Conservation (phyloP, 2,329 filamentous ascomycete species). For the Trichoderma harzianum region DNA sequence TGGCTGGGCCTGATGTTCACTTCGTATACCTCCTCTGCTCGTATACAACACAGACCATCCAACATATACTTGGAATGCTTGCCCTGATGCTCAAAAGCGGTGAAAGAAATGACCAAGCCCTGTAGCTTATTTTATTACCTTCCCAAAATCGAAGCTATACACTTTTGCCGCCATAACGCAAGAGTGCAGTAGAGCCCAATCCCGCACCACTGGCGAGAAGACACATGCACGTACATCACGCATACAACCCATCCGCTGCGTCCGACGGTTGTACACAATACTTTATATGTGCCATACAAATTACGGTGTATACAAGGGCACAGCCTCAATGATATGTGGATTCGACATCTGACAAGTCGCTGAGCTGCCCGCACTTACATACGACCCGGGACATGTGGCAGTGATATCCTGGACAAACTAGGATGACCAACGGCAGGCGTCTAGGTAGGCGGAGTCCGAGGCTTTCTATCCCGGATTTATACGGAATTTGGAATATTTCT, state of each 20-base stretch:
- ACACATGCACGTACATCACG: neutral
- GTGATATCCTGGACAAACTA: neutral
- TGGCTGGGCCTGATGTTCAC: neutral
- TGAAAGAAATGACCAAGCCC: neutral
- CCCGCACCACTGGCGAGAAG: neutral
- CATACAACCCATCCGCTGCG: neutral
- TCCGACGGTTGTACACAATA: neutral
- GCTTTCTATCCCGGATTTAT: neutral
- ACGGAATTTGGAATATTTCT: neutral
- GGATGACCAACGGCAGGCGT: neutral
- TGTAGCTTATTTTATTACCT: neutral
- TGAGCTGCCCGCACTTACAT: neutral
- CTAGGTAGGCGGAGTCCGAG: neutral
- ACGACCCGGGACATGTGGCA: neutral
- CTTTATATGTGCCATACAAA: neutral
- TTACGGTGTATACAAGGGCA: neutral
- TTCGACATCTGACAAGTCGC: neutral
- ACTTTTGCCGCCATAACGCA: no score
- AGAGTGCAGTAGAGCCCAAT: neutral
- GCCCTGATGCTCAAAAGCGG: neutral
- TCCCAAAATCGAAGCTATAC: neutral
- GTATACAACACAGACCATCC: neutral
- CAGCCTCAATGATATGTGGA: neutral
- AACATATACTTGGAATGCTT: neutral
- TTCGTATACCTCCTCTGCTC: neutral